Percentiles rank a stretch among this genome's conserved stretches.
These are phyloP conservation scores for Vanrija sp. DNA, from an alignment of 1,284 basidiomycete genomes.

Conservation along the genomic window DNA sequence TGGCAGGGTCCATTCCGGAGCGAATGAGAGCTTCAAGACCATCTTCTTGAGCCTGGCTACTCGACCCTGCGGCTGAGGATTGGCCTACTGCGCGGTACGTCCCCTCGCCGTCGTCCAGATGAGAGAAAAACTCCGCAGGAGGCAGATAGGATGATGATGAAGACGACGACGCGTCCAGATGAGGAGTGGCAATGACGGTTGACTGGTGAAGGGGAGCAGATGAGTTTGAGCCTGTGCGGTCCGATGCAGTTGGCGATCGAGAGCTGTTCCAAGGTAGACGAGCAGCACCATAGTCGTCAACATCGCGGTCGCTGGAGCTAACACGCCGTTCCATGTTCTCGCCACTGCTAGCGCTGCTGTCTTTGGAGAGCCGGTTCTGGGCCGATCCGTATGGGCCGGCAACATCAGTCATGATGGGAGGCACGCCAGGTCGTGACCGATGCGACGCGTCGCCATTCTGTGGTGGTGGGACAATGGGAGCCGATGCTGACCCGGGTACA, in stretches of 20 bases:
- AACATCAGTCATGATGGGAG: constrained; percentile 24
- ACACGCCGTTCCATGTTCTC: constrained; percentile 24
- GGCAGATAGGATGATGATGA: too few relatives aligned
- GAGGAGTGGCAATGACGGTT: too few relatives aligned
- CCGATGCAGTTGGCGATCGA: neutral
- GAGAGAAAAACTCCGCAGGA: too few relatives aligned
- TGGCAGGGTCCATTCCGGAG: neutral
- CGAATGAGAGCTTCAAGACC: neutral
- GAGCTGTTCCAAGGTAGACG: neutral
- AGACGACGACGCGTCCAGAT: too few relatives aligned
- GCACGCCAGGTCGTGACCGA: constrained; percentile 19
- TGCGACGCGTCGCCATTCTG: constrained; percentile 6
- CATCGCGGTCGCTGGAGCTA: constrained; percentile 4
- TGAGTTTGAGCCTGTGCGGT: too few relatives aligned
- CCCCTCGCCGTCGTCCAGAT: constrained; percentile 2
- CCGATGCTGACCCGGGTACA: constrained; percentile 31
- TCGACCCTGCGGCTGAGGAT: constrained; percentile 17
- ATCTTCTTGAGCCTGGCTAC: constrained; percentile 5
- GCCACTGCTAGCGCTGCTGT: constrained; percentile 41
- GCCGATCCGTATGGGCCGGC: constrained; percentile 16
- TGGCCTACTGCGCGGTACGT: constrained; percentile 2
- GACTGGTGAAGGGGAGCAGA: too few relatives aligned
- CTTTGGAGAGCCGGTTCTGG: constrained; percentile 22
- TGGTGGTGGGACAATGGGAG: constrained; percentile 37
- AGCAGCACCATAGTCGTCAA: neutral